Base-by-base conservation (phyloP, 2,329 filamentous ascomycete species). In the Amesomyces nigricolor region DNA sequence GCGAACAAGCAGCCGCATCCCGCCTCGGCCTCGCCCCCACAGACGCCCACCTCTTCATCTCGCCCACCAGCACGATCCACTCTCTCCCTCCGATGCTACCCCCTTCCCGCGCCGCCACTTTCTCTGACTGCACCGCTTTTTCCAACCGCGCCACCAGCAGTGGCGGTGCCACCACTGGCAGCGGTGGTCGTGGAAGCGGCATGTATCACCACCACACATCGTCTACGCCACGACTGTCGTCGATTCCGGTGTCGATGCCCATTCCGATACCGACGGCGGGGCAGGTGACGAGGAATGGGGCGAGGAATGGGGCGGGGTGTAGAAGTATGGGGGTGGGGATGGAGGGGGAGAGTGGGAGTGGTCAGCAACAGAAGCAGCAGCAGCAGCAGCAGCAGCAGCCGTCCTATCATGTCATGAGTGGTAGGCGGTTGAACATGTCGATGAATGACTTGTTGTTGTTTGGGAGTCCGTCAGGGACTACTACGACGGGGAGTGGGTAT, bases 1-100 rank as follows among this genome's bases (percentile, higher is more conserved):
- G 77, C 62, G 77, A 80, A 66, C 76, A 80, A 65, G 78, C 76
- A 5, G 74, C 73, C 17, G 76, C 77, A 45, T 74, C 73, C 64
- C 71, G 75, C 59, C 71, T 80, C 51, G 74, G 76, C 59, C 70
- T 77, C 61, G 70, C 71, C 51, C 72, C 75, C 58, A 51, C 58
- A 42, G 45, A 56, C 54, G 51, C 29, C 38, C 16, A 37, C 53
- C 5, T 10, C 22, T 17, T 11, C 11, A 4, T 17, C 19, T 29
- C 44, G 44, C 32, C 32, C 30, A 14, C 16, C 37, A 17, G 8
- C 9, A 19, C 54, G 61, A 59, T 59, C 49, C 61, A 47, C 59
- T 37, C 50, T 61, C 62, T 5, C 30, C 61, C 65, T n/a, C 50
- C 19, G 3, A 9, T 13, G 32, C 5, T 9, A 2, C 11, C 32